phyloP scores from a whole-genome alignment of 2,329 filamentous ascomycete genomes.

The Neofusicoccum ribis region DNA sequence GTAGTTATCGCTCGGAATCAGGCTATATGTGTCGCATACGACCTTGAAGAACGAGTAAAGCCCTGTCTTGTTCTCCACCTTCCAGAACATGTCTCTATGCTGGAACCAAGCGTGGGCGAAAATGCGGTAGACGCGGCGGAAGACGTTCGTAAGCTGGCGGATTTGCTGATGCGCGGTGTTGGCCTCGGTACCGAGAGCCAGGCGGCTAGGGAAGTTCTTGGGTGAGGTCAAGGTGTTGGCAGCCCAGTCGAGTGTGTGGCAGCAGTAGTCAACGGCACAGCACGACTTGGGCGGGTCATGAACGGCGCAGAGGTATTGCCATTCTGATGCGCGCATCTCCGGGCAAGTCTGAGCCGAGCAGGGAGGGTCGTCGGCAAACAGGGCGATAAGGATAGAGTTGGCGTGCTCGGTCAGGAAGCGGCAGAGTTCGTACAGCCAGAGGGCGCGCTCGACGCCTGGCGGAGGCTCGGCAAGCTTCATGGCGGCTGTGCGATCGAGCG shows the following conservation, averaged over 20 bases:
- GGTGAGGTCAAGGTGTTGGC: slow-evolving; percentile 91
- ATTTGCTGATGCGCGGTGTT: slow-evolving; percentile 54
- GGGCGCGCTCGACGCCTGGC: slow-evolving; percentile 75
- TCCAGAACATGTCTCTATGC: slow-evolving; percentile 93
- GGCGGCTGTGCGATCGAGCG: slow-evolving; percentile 76
- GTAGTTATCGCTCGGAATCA: slow-evolving; percentile 92
- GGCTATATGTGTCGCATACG: slow-evolving; percentile 86
- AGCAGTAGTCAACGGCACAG: slow-evolving; percentile 98
- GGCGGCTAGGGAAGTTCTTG: slow-evolving; percentile 90
- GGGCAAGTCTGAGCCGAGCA: slow-evolving; percentile 89
- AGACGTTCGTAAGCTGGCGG: slow-evolving; percentile 91
- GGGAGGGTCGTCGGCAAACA: slow-evolving; percentile 86
- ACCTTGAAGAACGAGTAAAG: slow-evolving; percentile 97
- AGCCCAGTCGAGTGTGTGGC: slow-evolving; percentile 97
- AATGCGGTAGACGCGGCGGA: slow-evolving; percentile 89
- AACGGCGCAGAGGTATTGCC: slow-evolving; percentile 98
- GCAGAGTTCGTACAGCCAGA: slow-evolving; percentile 98
- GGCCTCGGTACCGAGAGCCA: slow-evolving; percentile 56
- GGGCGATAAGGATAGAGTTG: slow-evolving; percentile 87
- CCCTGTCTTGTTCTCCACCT: slow-evolving; percentile 85
- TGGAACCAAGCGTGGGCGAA: slow-evolving; percentile 99
- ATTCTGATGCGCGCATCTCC: slow-evolving; percentile 98
- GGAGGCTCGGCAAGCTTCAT: slow-evolving; percentile 76
- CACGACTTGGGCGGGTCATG: slow-evolving; percentile 96
- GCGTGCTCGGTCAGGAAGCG: slow-evolving; percentile 94